A percentile compares a stretch with the other conserved stretches of the same genome.
phyloP scores from a whole-genome alignment of 352 stramenopile genomes.

The Phytopythium montanum region DNA sequence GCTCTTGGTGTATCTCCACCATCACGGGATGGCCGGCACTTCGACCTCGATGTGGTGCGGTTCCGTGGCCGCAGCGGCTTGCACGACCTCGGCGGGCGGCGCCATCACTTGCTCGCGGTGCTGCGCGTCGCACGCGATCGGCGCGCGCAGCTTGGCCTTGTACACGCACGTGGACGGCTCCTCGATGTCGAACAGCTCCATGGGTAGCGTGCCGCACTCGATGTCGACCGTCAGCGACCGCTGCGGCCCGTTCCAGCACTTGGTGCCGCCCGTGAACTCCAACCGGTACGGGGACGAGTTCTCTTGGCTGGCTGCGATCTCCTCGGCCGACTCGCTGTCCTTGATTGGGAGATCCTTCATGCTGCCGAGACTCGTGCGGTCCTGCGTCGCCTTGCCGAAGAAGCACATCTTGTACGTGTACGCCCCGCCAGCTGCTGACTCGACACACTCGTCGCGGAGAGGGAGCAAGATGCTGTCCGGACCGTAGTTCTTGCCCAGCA shows the following conservation, averaged over 20 bases:
- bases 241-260: constrained; percentile 87
- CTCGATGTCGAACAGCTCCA: constrained; percentile 66
- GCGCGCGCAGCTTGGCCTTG: constrained; percentile 71
- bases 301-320: background rate
- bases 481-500: constrained; percentile 59
- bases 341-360: constrained; percentile 42
- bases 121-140: constrained; percentile 54
- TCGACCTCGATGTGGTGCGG: constrained; percentile 68
- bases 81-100: constrained; percentile 13
- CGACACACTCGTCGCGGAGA: constrained; percentile 70
- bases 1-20: background rate
- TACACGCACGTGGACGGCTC: constrained; percentile 89
- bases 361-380: constrained; percentile 64
- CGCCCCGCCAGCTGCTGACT: constrained; percentile 45
- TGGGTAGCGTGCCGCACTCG: constrained; percentile 59
- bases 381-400: constrained; percentile 81
- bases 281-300: constrained; percentile 13
- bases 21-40: constrained; percentile 23
- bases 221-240: constrained; percentile 75
- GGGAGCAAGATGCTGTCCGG: constrained; percentile 57
- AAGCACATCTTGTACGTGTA: constrained; percentile 89
- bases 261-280: constrained; percentile 63
- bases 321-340: constrained; percentile 11
- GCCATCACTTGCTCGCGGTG: constrained; percentile 35
- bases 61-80: constrained; percentile 12